These are phyloP conservation scores for Macrolepiota dolichaula DNA, from an alignment of 768 basidiomycete genomes.

Conservation along the genomic window DNA sequence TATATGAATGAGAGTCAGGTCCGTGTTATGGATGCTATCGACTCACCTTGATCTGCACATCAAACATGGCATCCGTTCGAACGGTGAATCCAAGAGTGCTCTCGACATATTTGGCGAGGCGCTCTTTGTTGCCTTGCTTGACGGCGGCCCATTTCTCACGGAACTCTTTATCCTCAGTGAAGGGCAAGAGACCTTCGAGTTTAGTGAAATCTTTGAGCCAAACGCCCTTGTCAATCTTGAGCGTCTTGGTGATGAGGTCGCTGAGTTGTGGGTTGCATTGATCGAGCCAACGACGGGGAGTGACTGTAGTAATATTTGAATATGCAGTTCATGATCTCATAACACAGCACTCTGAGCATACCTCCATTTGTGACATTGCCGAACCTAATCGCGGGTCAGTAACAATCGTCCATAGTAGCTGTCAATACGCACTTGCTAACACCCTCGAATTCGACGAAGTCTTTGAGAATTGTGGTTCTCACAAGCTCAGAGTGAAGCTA, in stretches of 20 bases:
- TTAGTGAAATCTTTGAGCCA: slow-evolving; percentile 86
- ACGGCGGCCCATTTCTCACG: slow-evolving; percentile 77
- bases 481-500: slow-evolving; percentile 89
- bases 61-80: slow-evolving; percentile 79
- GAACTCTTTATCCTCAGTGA: slow-evolving; percentile 72
- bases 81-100: slow-evolving; percentile 65
- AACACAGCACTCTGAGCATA: slow-evolving; percentile 32
- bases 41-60: slow-evolving; percentile 83
- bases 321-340: neutral
- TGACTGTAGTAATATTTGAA: slow-evolving; percentile 45
- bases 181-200: slow-evolving; percentile 73
- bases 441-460: slow-evolving; percentile 93
- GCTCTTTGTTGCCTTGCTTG: slow-evolving; percentile 89
- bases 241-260: slow-evolving; percentile 77
- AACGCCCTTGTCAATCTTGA: slow-evolving; percentile 66
- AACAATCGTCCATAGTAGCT: neutral
- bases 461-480: slow-evolving; percentile 76
- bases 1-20: neutral
- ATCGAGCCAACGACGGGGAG: slow-evolving; percentile 91
- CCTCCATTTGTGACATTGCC: slow-evolving; percentile 93
- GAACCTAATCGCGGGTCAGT: slow-evolving; percentile 41
- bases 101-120: slow-evolving; percentile 76
- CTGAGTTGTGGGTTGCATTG: slow-evolving; percentile 92
- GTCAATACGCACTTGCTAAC: slow-evolving; percentile 60
- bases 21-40: neutral